Conservation (phyloP, 345 rosid species). For the Eucalyptus marginata region DNA sequence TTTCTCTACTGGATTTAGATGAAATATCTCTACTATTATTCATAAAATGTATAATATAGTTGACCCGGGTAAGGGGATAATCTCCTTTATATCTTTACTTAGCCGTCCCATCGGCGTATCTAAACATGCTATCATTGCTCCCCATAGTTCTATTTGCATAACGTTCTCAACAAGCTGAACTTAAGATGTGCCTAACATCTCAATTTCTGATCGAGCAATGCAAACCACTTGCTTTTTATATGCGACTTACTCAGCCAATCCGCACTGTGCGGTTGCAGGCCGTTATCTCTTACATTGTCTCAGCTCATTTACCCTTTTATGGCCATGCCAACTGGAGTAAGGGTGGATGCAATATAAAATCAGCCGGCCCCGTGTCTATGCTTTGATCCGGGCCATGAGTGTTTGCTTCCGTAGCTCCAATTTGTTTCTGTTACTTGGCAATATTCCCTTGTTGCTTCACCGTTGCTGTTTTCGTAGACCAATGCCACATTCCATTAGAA, state of each 20-base stretch:
- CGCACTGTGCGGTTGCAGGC: conserved; percentile 3
- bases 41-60: neutral
- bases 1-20: neutral
- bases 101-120: conserved; percentile 24
- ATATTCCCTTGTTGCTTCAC: neutral
- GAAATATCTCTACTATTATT: neutral
- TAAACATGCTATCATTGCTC: conserved; percentile 31
- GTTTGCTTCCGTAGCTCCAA: conserved; percentile 7
- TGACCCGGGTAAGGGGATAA: neutral
- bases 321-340: neutral
- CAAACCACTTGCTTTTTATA: neutral
- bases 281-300: neutral
- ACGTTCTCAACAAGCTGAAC: neutral
- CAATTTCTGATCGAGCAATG: neutral
- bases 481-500: neutral
- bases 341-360: neutral
- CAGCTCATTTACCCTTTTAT: neutral
- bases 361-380: conserved; percentile 13
- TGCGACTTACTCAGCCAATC: neutral
- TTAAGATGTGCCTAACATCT: neutral
- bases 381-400: conserved; percentile 1
- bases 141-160: conserved; percentile 9
- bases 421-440: neutral
- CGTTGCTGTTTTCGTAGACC: neutral
- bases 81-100: no score